Evolutionary conservation across 2,329 filamentous ascomycete species (phyloP).

Genomic region (Cadophora malorum): DNA sequence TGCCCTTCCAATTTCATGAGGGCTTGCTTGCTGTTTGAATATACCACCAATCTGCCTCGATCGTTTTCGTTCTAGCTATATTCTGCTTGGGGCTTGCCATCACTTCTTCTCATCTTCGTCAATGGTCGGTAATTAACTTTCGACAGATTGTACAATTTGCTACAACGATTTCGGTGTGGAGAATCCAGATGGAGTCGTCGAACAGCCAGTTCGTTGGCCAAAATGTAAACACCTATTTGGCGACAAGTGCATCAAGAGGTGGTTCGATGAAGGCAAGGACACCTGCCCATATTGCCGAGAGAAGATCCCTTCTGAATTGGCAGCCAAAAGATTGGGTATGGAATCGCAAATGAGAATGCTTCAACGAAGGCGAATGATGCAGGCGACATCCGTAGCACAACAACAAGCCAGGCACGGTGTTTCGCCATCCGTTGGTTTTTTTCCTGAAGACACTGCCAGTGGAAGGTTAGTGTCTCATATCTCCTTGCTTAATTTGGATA

Average conservation of each 20-base stretch:
- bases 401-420: slow-evolving; percentile 9
- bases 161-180: slow-evolving; percentile 66
- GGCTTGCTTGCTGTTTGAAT: not conserved
- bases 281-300: slow-evolving; percentile 70
- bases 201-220: slow-evolving; percentile 63
- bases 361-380: slow-evolving; percentile 28
- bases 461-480: slow-evolving; percentile 7
- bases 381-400: slow-evolving; percentile 3
- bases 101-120: slow-evolving; percentile 1
- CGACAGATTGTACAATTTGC: slow-evolving; percentile 65
- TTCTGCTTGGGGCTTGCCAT: not conserved
- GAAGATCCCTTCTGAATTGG: slow-evolving; percentile 60
- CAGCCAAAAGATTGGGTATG: slow-evolving; percentile 29
- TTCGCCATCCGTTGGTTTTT: not conserved
- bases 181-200: slow-evolving; percentile 63
- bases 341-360: slow-evolving; percentile 13
- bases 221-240: slow-evolving; percentile 70
- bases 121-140: slow-evolving; percentile 25
- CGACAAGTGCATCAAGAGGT: slow-evolving; percentile 68
- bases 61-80: not conserved
- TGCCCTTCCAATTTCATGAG: not conserved
- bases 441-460: slow-evolving; percentile 11
- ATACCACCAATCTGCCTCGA: not conserved
- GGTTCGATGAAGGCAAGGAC: slow-evolving; percentile 64
- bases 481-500: not conserved